Base-by-base conservation (phyloP, 306 rosid species). In the Quercus robur region DNA sequence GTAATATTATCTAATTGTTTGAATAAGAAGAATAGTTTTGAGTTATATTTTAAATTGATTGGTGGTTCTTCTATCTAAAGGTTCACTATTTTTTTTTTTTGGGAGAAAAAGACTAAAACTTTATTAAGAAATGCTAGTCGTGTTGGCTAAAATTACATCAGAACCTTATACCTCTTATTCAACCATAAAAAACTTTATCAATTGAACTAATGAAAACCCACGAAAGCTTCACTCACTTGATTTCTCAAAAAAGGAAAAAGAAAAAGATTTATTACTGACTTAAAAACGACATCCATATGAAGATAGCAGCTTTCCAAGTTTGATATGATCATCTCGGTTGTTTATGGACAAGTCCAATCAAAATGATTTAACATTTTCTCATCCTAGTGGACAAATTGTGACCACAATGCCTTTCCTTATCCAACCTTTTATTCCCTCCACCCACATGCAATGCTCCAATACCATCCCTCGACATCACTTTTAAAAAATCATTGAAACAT, bases 391-490 rank as follows among this genome's bases (percentile, higher is more conserved):
- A 85, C 92, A 85, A 80, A 70, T 81, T 75, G 85, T 88, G 88
- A 77, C 89, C 89, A 81, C 81, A 41, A 20, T 62, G 51, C 86
- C 82, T 78, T 85, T 62, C 70, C 77, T 76, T 75, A 62, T 74
- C 83, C 82, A 81, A 38, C 69, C 80, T 83, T 77, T 81, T 76
- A 71, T 83, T 81, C 67, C 59, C 59, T 67, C 75, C 64, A 44
- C 83, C 77, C 92, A 91, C 97, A 88, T 89, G 97, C 87, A 83
- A 70, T 83, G 84, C 89, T 80, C 82, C 84, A 75, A 75, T 83
- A 70, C 82, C 55, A 77, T 63, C 8, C 67, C 78, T 66, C 84
- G 51, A 71, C 74, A 81, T 71, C 84, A 81, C 77, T 73, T 41
- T 41, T 3, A 49, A 59, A 56, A 80, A 77, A 57, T 56, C 35